A percentile compares a stretch with the other conserved stretches of the same genome.
Evolutionary conservation across 2,329 filamentous ascomycete species (phyloP).

Genomic region (Fusarium sulawesiense): DNA sequence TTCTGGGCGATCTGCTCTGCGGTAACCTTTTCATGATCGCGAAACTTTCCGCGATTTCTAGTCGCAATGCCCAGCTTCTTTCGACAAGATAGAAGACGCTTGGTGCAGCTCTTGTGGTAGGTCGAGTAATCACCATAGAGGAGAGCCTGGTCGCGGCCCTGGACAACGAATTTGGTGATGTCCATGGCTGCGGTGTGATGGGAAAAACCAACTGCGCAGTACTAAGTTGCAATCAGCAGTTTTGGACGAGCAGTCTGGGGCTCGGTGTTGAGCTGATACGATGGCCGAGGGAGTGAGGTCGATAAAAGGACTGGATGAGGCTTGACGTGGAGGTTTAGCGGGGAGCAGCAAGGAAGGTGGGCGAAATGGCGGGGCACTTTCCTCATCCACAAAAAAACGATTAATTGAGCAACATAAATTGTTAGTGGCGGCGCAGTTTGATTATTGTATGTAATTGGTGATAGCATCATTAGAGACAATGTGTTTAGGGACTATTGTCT

Average conservation of each 20-base stretch:
- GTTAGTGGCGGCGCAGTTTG: conserved; percentile 27
- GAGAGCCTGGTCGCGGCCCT: conserved; percentile 83
- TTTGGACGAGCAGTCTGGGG: background rate
- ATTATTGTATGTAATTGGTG: background rate
- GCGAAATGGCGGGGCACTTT: conserved; percentile 44
- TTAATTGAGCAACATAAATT: conserved; percentile 24
- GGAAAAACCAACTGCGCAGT: background rate
- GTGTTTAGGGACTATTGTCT: too few species aligned
- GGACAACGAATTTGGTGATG: conserved; percentile 85
- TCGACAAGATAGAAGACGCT: conserved; percentile 83
- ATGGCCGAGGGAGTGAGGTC: conserved; percentile 24
- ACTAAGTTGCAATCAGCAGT: background rate
- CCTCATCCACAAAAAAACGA: conserved; percentile 34
- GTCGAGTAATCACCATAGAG: conserved; percentile 89
- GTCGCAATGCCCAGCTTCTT: conserved; percentile 88
- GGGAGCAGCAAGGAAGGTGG: conserved; percentile 36
- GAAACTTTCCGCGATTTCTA: conserved; percentile 87
- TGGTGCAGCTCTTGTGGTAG: conserved; percentile 83
- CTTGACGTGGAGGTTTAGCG: conserved; percentile 48
- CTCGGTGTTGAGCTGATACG: conserved; percentile 3
- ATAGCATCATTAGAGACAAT: background rate
- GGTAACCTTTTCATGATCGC: conserved; percentile 75
- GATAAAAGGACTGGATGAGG: conserved; percentile 35
- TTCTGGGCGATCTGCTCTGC: conserved; percentile 79
- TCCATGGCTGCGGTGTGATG: conserved; percentile 71